Conservation (phyloP, 208 protist species). For the Leishmania mexicana region DNA sequence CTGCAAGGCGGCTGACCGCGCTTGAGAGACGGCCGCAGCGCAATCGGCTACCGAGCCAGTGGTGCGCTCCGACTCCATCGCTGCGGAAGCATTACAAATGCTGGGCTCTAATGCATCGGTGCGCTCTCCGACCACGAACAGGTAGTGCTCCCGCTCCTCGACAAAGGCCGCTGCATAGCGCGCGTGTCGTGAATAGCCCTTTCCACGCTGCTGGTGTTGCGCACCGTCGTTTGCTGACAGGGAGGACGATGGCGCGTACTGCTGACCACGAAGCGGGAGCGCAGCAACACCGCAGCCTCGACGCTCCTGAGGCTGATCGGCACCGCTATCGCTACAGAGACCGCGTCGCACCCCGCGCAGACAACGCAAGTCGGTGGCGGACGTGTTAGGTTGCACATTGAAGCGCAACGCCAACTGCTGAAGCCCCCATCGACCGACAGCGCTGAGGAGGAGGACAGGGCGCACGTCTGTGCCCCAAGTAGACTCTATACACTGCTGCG, state of each 20-base stretch:
- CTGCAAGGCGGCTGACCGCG: background rate
- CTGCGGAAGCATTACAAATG: background rate
- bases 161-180: slow-evolving; percentile 9
- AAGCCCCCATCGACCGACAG: slow-evolving; percentile 53
- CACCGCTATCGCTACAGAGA: background rate
- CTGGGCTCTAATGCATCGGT: background rate
- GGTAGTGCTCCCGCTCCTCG: slow-evolving; percentile 31
- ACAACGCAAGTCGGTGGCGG: slow-evolving; percentile 9
- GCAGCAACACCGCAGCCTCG: slow-evolving; percentile 17
- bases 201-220: background rate
- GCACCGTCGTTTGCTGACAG: background rate
- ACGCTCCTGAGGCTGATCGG: background rate
- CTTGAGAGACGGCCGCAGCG: background rate
- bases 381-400: slow-evolving; percentile 45
- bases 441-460: slow-evolving; percentile 46
- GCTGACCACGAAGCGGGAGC: slow-evolving; percentile 20
- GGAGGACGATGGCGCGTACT: slow-evolving; percentile 9
- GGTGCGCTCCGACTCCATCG: background rate
- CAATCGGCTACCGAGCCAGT: background rate
- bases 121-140: slow-evolving; percentile 33
- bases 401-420: slow-evolving; percentile 60
- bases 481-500: slow-evolving; percentile 35
- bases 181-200: background rate
- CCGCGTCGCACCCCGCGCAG: slow-evolving; percentile 24
- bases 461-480: slow-evolving; percentile 43